Evolutionary conservation across 192 early-diverging fungal species (phyloP), one percentile per base, ranked within the genome.

Genomic region (Entophlyctis luteolus): DNA sequence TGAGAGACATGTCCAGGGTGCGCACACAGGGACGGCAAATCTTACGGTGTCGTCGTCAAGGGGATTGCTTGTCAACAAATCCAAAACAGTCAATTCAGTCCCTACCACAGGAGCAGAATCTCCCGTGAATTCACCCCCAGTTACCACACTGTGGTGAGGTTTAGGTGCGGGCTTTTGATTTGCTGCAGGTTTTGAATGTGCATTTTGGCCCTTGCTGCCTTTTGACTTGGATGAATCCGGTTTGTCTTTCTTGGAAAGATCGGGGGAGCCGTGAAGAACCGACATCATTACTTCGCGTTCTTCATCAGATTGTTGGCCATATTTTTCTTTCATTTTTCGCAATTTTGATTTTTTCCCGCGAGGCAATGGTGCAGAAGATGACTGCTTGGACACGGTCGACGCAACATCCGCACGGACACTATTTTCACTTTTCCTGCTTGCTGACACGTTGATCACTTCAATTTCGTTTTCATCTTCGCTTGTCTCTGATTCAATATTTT

Each of bases 231-330:
- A 29, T 18, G 56, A 69, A 0, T 62, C 68, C 8, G 34, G 66
- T 35, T 77, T 67, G 48, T 59, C 49, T 35, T 79, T 56, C 36
- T 47, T n/a, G 8, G 56, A 50, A 32, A 28, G 20, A 20, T 54
- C 59, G 53, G 81, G 75, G n/a, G n/a, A n/a, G 33, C 87, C 84
- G 5, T 86, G 91, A 32, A 96, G 73, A 16, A 98, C 63, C 23
- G 90, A 82, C 84, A 94, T 85, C 55, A 90, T 86, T 33, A 93
- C 68, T 62, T 88, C 79, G 28, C 87, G 82, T 56, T 98, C 96
- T 48, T 95, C 93, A 34, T 98, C 95, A 59, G 95, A 93, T 75
- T 93, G 91, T 72, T 98, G 95, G 2, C 81, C 89, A 74, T 98
- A 98, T 75, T 95, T 96, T 33, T 86, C 87, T 74, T 95, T 95